These are phyloP conservation scores for Blastocladiella emersonii DNA, from an alignment of 371 early-diverging fungal species.

Conservation along the genomic window DNA sequence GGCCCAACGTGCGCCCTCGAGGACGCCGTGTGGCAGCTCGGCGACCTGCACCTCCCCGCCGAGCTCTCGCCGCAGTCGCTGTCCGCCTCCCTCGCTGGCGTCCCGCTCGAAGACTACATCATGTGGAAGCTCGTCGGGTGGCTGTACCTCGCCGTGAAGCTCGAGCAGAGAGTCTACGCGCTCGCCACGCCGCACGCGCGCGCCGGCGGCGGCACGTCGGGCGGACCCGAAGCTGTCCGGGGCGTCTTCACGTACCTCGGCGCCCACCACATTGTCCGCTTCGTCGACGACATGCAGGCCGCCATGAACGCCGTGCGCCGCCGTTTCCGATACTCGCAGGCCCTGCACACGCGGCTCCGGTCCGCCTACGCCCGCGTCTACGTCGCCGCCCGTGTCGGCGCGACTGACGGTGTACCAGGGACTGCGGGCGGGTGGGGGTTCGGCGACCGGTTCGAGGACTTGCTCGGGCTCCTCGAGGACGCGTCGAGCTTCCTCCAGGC, in stretches of 20 bases:
- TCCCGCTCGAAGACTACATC: background rate
- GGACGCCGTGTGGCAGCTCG: background rate
- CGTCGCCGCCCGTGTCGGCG: background rate
- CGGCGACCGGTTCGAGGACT: background rate
- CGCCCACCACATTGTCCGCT: background rate
- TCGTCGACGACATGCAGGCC: background rate
- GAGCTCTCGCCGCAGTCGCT: background rate
- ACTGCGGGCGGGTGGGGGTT: background rate
- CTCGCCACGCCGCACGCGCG: background rate
- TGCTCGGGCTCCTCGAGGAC: background rate
- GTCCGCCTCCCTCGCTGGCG: background rate
- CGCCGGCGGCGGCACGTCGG: background rate
- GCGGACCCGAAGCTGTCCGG: background rate
- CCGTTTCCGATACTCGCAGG: background rate
- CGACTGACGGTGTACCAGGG: background rate
- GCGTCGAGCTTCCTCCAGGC: background rate
- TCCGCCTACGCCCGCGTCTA: background rate
- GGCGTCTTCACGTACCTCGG: background rate
- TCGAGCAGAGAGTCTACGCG: background rate
- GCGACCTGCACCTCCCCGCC: background rate
- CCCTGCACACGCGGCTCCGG: background rate
- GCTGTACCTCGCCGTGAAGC: background rate
- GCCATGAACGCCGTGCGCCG: background rate
- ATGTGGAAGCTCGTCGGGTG: background rate
- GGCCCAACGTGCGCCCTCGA: no score